These are phyloP conservation scores for Medicago arabica DNA, from an alignment of 306 rosid species.

Conservation along the genomic window DNA sequence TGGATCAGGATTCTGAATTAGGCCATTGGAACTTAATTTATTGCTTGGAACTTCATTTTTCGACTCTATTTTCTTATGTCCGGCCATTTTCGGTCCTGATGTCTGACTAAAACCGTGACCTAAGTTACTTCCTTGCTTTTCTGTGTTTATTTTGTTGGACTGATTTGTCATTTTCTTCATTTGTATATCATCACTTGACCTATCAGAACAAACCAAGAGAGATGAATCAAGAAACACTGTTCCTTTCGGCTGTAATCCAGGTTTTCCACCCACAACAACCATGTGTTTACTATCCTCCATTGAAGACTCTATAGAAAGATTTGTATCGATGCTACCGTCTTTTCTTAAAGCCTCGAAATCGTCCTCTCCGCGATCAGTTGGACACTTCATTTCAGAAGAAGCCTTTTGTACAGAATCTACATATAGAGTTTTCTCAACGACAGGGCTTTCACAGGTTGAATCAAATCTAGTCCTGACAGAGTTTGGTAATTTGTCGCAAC, in stretches of 20 bases:
- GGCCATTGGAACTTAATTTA: constrained; percentile 30
- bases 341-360: constrained; percentile 44
- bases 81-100: constrained; percentile 41
- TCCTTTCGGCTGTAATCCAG: constrained; percentile 38
- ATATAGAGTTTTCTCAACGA: constrained; percentile 82
- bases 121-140: constrained; percentile 48
- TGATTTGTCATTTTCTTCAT: constrained; percentile 41
- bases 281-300: constrained; percentile 49
- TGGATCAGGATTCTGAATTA: constrained; percentile 31
- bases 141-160: constrained; percentile 38
- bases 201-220: constrained; percentile 41
- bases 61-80: constrained; percentile 44
- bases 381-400: constrained; percentile 51
- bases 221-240: constrained; percentile 52
- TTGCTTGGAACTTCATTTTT: constrained; percentile 45
- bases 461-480: constrained; percentile 46
- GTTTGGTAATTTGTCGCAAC: constrained; percentile 41
- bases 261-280: constrained; percentile 48
- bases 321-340: constrained; percentile 44
- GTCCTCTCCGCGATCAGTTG: constrained; percentile 42
- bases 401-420: constrained; percentile 66
- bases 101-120: constrained; percentile 30
- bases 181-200: constrained; percentile 39
- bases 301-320: constrained; percentile 44
- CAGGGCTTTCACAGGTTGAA: constrained; percentile 55